A percentile compares a stretch with the other conserved stretches of the same genome.
These are phyloP conservation scores for Phytophthora chlamydospora DNA, from an alignment of 352 stramenopile genomes.

Conservation along the genomic window DNA sequence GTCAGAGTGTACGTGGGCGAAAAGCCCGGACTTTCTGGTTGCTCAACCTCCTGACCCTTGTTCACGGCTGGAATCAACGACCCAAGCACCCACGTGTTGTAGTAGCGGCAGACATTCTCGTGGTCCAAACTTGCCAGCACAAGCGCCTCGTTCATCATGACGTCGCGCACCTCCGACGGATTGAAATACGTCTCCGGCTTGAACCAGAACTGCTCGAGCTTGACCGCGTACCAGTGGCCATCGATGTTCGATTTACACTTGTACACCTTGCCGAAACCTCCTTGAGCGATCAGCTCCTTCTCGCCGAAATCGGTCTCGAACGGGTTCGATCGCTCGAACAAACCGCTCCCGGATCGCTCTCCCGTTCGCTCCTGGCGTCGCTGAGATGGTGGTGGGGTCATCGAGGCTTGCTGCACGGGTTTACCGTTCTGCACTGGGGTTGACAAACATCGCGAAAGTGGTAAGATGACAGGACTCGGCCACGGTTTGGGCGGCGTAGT, in stretches of 20 bases:
- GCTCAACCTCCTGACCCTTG: constrained; percentile 29
- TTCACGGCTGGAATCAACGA: constrained; percentile 67
- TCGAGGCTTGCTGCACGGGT: constrained; percentile 7
- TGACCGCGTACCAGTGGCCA: constrained; percentile 79
- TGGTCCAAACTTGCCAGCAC: constrained; percentile 93
- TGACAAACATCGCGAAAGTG: constrained; percentile 63
- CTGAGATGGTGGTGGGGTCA: constrained; percentile 12
- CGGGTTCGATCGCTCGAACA: constrained; percentile 74
- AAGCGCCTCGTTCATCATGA: constrained; percentile 93
- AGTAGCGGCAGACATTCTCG: constrained; percentile 96
- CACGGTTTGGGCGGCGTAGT: constrained; percentile 26
- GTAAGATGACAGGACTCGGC: constrained; percentile 40
- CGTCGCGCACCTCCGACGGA: constrained; percentile 83
- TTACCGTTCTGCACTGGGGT: constrained; percentile 50
- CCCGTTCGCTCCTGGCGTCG: constrained; percentile 31
- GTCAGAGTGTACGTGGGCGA: constrained; percentile 23
- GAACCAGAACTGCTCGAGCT: constrained; percentile 86
- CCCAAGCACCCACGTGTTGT: constrained; percentile 80
- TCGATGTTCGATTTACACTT: constrained; percentile 79
- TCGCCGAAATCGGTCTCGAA: constrained; percentile 83
- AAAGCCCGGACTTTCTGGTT: constrained; percentile 29
- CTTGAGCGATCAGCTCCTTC: constrained; percentile 70
- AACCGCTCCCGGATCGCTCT: constrained; percentile 37
- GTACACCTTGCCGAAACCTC: constrained; percentile 80
- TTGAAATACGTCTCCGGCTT: constrained; percentile 84